A percentile compares a stretch with the other conserved stretches of the same genome.
Conservation (phyloP, 257 asterid genomes). For the Thymus quinquecostatus region DNA sequence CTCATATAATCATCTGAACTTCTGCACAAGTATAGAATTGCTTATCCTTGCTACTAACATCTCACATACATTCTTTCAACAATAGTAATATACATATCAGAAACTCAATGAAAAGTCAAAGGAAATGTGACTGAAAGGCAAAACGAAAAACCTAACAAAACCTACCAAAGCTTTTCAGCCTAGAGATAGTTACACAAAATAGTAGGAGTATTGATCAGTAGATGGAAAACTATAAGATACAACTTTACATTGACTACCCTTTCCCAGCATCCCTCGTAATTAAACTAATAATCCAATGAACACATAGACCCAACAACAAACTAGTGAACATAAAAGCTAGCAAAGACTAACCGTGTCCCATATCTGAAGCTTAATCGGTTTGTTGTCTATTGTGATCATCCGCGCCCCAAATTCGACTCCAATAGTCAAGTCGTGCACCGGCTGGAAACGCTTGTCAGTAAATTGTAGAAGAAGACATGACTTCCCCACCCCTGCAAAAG, state of each 20-base stretch:
- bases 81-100: background rate
- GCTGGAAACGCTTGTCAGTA: constrained; percentile 71
- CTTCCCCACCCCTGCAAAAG: constrained; percentile 56
- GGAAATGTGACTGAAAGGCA: too few species aligned
- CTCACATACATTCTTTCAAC: background rate
- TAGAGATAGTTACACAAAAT: background rate
- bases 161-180: background rate
- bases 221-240: background rate
- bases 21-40: background rate
- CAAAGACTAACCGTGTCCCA: constrained; percentile 58
- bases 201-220: background rate
- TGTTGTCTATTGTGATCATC: constrained; percentile 60
- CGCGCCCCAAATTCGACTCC: constrained; percentile 69
- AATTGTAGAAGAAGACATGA: constrained; percentile 65
- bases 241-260: background rate
- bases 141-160: background rate
- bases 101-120: constrained; percentile 1
- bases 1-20: background rate
- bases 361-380: constrained; percentile 60
- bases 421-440: constrained; percentile 63
- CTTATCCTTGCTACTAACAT: background rate
- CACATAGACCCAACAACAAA: constrained; percentile 5
- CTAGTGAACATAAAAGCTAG: background rate
- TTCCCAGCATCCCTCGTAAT: constrained; percentile 11
- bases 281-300: constrained; percentile 4